Evolutionary conservation across 148 eudicot genomes (phyloP), one percentile per base, ranked within the genome.

Genomic region (Tetragonia tetragonoides): DNA sequence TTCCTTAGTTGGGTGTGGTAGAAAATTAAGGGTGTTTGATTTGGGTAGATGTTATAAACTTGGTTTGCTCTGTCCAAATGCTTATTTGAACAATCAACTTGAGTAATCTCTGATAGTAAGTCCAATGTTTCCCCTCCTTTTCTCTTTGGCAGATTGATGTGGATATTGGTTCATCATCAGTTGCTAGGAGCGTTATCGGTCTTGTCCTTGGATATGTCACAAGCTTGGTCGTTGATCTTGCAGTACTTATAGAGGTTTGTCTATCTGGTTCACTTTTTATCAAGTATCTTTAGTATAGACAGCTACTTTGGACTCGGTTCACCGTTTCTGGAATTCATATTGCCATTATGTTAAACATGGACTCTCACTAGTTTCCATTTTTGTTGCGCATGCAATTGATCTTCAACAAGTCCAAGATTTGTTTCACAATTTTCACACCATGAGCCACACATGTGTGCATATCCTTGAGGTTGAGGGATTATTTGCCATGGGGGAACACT

Each of bases 151-250:
- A 96, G 99, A 89, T 96, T 85, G 99, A 96, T 89, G 98, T 93
- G 73, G 99, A 96, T 79, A 93, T 96, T 80, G 99, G 97, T 79
- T 96, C 99, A 72, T 96, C 99, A 70, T 88, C 99, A 7, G 99
- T 96, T 3, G 99, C 99, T 61, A 87, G 95, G 80, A 86, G 95
- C 74, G 92, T 96, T 24, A 85, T 96, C 24, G 89, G 98, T 75
- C 97, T 96, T 70, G 99, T 96, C 80, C 97, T 96, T 79, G 99
- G 99, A 88, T 96, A 96, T 69, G 91, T 90, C 71, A 91, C 99
- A 12, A 93, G 97, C 89, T 75, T 96, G 44, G 95, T 96, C 57
- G 97, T 93, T 81, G 99, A 96, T 84, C 95, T 96, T 76, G 99
- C 99, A 40, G 83, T 96, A 77, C 75, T 96, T 49, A 70, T 96